Evolutionary conservation across 768 basidiomycete species (phyloP), one percentile per base, ranked within the genome.

Genomic region (Pleurotus tuber-regium): DNA sequence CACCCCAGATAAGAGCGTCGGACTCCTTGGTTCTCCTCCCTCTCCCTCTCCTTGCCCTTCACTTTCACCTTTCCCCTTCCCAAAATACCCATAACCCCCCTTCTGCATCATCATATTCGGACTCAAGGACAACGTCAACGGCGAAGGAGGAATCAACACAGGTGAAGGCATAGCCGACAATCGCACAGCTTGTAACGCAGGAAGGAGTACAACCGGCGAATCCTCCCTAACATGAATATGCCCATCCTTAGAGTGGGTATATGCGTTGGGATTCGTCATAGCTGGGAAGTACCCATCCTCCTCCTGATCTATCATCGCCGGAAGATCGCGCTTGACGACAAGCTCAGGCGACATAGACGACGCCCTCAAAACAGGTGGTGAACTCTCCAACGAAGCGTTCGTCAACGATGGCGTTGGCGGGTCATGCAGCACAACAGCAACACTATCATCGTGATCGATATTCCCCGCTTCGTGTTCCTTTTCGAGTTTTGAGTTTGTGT

Each of bases 381-480:
- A 47, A 14, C 46, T 47, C 12, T 47, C 46, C 1, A 47, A 24
- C 7, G 46, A 47, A 12, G 46, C 46, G 14, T 31, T 47, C 30
- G 46, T 47, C 28, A 47, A 24, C 18, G 46, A 47, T 19, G 46
- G 46, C 29, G 46, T 47, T n/a, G 46, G 46, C 30, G 46, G 46
- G 23, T 47, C 46, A 12, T 33, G 33, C 4, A 21, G 21, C 16
- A 8, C n/a, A 23, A 14, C 30, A 18, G 14, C 9, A 10, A 18
- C 29, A 14, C 44, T 28, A 31, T 29, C 28, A 12, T 30, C 16
- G 46, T 30, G 21, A 10, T 29, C 30, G 28, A 10, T 30, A 21
- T 19, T 19, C n/a, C 28, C 26, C 18, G 30, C 9, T 14, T 6
- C n/a, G 8, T 47, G 19, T 8, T 12, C 21, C 21, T 16, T 14